Conservation (phyloP, 306 rosid genomes). For the Rosa rugosa region DNA sequence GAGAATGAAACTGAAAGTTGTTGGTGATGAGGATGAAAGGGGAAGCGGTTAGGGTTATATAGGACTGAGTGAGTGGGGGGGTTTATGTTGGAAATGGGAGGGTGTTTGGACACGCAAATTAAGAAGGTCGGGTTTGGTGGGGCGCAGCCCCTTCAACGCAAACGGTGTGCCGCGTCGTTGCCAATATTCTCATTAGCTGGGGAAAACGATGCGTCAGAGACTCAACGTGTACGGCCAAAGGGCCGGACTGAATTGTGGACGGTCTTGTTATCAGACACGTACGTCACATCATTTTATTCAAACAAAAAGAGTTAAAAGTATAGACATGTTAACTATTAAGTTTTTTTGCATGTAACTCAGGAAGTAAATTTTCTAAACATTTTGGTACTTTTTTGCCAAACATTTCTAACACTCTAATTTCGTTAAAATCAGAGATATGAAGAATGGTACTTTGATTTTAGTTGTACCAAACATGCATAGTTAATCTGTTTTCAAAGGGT, state of each 20-base stretch:
- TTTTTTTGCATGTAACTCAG: too few species aligned
- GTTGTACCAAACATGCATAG: neutral
- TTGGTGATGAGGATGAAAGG: neutral
- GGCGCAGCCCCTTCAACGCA: neutral
- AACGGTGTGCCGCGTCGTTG: constrained; percentile 37
- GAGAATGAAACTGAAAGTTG: neutral
- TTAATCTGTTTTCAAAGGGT: too few species aligned
- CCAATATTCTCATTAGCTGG: neutral
- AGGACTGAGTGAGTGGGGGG: neutral
- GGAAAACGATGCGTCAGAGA: constrained; percentile 11
- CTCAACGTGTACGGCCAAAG: neutral
- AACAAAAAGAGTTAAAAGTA: too few species aligned
- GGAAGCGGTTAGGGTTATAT: neutral
- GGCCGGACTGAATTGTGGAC: neutral
- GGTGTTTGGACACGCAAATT: constrained; percentile 29
- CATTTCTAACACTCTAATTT: too few species aligned
- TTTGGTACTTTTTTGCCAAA: too few species aligned
- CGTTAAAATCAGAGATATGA: too few species aligned
- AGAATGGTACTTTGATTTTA: too few species aligned
- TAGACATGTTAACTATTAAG: too few species aligned
- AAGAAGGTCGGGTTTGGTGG: constrained; percentile 2
- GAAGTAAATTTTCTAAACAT: too few species aligned
- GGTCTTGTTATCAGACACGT: neutral
- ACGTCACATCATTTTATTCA: too few species aligned
- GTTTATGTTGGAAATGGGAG: too few species aligned